phyloP scores from a whole-genome alignment of 2,329 filamentous ascomycete genomes.

The Epichloe uncinata region DNA sequence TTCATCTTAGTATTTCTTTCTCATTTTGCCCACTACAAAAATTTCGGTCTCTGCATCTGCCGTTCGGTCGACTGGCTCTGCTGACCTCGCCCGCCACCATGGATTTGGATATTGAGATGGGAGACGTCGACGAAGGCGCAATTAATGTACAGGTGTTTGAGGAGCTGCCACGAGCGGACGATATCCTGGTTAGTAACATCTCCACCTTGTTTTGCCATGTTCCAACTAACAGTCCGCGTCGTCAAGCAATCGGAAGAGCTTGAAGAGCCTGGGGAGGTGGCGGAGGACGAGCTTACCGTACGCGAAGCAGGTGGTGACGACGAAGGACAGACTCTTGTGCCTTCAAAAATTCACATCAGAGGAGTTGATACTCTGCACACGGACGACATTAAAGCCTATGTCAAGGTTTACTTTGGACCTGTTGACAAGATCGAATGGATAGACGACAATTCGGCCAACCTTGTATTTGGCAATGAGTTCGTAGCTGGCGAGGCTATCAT shows the following conservation, averaged over 20 bases:
- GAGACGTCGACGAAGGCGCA: slow-evolving; percentile 35
- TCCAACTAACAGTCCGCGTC: slow-evolving; percentile 6
- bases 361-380: slow-evolving; percentile 76
- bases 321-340: slow-evolving; percentile 17
- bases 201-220: background rate
- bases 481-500: slow-evolving; percentile 40
- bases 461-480: slow-evolving; percentile 53
- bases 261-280: slow-evolving; percentile 26
- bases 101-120: slow-evolving; percentile 64
- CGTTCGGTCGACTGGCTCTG: background rate
- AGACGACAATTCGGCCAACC: slow-evolving; percentile 80
- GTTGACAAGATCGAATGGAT: slow-evolving; percentile 77
- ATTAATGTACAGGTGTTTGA: slow-evolving; percentile 13
- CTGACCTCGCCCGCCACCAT: slow-evolving; percentile 23
- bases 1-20: too few relatives aligned
- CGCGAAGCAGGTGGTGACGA: slow-evolving; percentile 5
- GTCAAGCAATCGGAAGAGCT: slow-evolving; percentile 22
- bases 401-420: slow-evolving; percentile 49
- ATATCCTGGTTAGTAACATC: slow-evolving; percentile 20
- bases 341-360: slow-evolving; percentile 64
- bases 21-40: too few relatives aligned
- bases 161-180: slow-evolving; percentile 19
- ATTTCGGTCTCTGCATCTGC: too few relatives aligned
- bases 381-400: slow-evolving; percentile 64
- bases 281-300: slow-evolving; percentile 18